Evolutionary conservation across 768 basidiomycete genomes (phyloP), one percentile per base, ranked within the genome.

Genomic region (Galerina sulciceps): DNA sequence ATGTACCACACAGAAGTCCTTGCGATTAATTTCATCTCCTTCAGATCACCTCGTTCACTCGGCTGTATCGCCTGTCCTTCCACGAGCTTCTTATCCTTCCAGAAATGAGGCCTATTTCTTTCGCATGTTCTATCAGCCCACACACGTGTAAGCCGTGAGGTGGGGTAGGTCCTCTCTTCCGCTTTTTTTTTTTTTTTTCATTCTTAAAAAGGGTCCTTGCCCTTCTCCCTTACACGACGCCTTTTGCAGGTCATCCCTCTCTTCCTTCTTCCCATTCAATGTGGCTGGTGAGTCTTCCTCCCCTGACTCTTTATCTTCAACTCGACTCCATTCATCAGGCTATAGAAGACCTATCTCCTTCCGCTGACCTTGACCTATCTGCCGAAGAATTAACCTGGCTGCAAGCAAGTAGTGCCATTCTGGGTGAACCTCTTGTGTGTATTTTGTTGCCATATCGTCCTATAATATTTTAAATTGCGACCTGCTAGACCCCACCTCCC

Each of bases 331-430:
- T 63, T 51, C 37, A 17, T 47, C 45, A 72, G 70, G 58, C 66
- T 58, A 67, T 68, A 67, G 73, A 74, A 56, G 71, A 71, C 57
- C 69, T 66, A 53, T 57, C 66, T 47, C 72, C 67, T 42, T 69
- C 75, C 53, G 64, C 62, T 45, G 66, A 73, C 51, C 70, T 63
- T 40, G 67, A 73, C 52, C 69, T 79, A 57, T 76, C 77, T 55
- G 71, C 74, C 56, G 82, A 82, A 60, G 82, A 82, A 67, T 70
- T 82, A 51, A 71, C 78, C 20, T 84, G 82, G 82, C 72, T 84
- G 17, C 75, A 78, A 47, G 81, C 80, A 23, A 79, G 75, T 50
- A 79, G 75, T 50, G 57, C 60, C 49, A 42, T 71, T 31, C 51
- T 71, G 26, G 66, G 66, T 23, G 43, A 47, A 13, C 60, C 67